Evolutionary conservation across 2,329 filamentous ascomycete species (phyloP).

Genomic region (Aspergillus amoenus): DNA sequence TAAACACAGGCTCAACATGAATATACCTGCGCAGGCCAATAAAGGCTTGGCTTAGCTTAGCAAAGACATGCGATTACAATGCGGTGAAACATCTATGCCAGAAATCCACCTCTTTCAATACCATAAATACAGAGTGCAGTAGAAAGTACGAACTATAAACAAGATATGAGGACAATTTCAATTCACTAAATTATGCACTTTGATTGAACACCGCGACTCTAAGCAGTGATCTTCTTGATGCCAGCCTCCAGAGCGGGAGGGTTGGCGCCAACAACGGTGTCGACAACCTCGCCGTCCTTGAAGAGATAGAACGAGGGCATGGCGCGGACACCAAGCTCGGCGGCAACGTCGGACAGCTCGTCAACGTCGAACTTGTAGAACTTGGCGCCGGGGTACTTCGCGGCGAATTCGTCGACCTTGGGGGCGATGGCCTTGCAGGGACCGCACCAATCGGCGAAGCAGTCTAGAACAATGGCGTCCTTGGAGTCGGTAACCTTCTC

Average conservation of each 20-base stretch:
- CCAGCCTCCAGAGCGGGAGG: constrained; percentile 61
- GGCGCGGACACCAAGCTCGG: constrained; percentile 76
- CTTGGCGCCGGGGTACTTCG: constrained; percentile 59
- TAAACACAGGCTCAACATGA: too few relatives aligned
- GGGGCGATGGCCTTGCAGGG: constrained; percentile 92
- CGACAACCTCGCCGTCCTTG: constrained; percentile 72
- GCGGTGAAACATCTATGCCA: neutral
- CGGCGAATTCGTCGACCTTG: constrained; percentile 63
- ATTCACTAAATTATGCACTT: neutral
- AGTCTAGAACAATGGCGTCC: constrained; percentile 74
- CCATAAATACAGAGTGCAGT: too few relatives aligned
- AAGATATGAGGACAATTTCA: neutral
- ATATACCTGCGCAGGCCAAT: too few relatives aligned
- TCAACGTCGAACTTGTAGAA: constrained; percentile 95
- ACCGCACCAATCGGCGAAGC: constrained; percentile 87
- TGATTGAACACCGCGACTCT: constrained; percentile 7
- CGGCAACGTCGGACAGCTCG: constrained; percentile 69
- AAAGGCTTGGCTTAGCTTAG: too few relatives aligned
- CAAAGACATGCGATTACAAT: too few relatives aligned
- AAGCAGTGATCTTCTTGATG: constrained; percentile 25
- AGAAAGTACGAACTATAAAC: too few relatives aligned
- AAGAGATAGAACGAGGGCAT: constrained; percentile 93
- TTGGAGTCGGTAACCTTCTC: constrained; percentile 49
- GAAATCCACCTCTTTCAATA: neutral
- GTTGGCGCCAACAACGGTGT: constrained; percentile 78